Conservation (phyloP, 148 eudicot species). For the Diospyros kaki region DNA sequence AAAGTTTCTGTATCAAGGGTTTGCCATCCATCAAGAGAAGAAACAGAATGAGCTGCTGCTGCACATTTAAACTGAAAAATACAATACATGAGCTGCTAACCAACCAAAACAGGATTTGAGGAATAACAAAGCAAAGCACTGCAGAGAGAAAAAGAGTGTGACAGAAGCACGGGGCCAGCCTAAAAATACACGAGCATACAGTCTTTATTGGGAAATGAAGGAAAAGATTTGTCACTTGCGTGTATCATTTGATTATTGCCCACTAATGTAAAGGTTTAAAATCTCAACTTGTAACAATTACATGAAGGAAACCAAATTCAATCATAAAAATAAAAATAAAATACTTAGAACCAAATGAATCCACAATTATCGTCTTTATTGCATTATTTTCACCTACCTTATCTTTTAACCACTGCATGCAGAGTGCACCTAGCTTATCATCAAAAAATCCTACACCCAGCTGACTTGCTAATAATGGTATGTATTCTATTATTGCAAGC, state of each 20-base stretch:
- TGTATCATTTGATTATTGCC: not conserved
- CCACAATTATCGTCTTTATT: not conserved
- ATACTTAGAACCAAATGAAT: not conserved
- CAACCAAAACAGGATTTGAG: not conserved
- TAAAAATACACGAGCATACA: not conserved
- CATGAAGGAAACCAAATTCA: not conserved
- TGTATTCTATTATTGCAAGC: conserved; percentile 95
- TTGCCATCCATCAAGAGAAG: not conserved
- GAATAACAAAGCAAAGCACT: not conserved
- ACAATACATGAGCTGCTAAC: not conserved
- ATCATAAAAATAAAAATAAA: not conserved
- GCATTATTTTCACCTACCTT: conserved; percentile 46
- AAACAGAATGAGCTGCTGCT: too few species aligned
- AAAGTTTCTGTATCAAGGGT: not conserved
- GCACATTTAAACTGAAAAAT: too few species aligned
- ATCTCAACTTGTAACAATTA: not conserved
- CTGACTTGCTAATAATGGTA: conserved; percentile 93
- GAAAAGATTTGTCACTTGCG: not conserved
- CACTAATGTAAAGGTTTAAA: not conserved
- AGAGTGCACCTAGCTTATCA: conserved; percentile 90
- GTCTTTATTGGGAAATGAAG: not conserved
- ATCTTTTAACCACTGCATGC: conserved; percentile 98
- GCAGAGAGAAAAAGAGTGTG: not conserved
- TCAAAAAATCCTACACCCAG: conserved; percentile 94
- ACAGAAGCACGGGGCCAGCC: not conserved